These are phyloP conservation scores for Calonectria hawksworthii DNA, from an alignment of 2,329 filamentous ascomycete species.

Conservation along the genomic window DNA sequence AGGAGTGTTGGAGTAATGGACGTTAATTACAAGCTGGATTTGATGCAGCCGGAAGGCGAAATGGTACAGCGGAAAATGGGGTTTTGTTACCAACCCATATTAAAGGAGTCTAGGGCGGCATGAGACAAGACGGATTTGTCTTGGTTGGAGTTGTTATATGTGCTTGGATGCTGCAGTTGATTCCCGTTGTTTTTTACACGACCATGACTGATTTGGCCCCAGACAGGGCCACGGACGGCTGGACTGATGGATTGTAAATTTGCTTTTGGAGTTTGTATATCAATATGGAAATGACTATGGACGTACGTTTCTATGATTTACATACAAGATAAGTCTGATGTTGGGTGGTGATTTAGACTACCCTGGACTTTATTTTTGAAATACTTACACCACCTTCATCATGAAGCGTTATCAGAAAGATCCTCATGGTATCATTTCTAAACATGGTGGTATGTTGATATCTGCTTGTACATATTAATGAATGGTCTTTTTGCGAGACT, in stretches of 20 bases:
- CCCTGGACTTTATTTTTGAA: background rate
- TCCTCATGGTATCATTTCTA: background rate
- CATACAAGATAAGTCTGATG: background rate
- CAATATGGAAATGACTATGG: constrained; percentile 38
- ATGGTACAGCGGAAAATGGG: constrained; percentile 16
- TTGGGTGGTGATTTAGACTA: background rate
- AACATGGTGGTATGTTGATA: background rate
- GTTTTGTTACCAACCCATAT: background rate
- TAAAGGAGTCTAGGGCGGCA: constrained; percentile 20
- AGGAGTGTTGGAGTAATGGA: constrained; percentile 17
- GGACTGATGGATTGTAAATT: constrained; percentile 19
- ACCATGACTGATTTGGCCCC: constrained; percentile 35
- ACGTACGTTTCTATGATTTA: constrained; percentile 17
- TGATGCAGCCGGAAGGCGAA: constrained; percentile 1
- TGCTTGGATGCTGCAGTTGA: constrained; percentile 39
- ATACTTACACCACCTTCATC: background rate
- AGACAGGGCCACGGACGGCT: constrained; percentile 34
- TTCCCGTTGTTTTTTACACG: constrained; percentile 10
- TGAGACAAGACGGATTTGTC: constrained; percentile 26
- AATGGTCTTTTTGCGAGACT: background rate
- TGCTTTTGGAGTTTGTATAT: constrained; percentile 37
- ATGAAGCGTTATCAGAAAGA: too few relatives aligned
- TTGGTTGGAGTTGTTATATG: constrained; percentile 43
- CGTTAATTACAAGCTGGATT: constrained; percentile 3
- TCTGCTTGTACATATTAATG: background rate